Percentiles rank a stretch among this genome's conserved stretches.
Evolutionary conservation across 352 stramenopile species (phyloP).

Genomic region (Globisporangium lucens): DNA sequence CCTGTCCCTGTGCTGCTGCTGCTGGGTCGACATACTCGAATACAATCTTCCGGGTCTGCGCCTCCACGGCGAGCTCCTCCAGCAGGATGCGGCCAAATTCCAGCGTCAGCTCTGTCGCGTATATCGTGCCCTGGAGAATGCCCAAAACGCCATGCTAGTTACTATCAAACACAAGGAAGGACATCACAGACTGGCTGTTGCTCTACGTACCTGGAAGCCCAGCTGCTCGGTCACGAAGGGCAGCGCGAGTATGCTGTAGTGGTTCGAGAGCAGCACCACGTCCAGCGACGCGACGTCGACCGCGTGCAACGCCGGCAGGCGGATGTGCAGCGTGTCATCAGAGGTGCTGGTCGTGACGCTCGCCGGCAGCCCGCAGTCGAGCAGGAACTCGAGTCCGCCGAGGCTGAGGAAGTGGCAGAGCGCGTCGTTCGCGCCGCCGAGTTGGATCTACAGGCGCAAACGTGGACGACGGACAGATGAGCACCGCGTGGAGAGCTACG

Average conservation of each 20-base stretch:
- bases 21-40: conserved; percentile 18
- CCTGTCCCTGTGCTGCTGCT: background rate
- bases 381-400: conserved; percentile 72
- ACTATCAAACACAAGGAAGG: background rate
- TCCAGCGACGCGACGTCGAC: conserved; percentile 69
- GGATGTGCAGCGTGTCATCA: conserved; percentile 22
- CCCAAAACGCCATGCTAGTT: background rate
- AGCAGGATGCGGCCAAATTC: conserved; percentile 69
- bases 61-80: conserved; percentile 48
- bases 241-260: conserved; percentile 61
- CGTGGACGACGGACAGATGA: background rate
- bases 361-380: conserved; percentile 63
- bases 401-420: conserved; percentile 81
- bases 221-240: conserved; percentile 72
- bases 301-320: conserved; percentile 34
- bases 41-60: background rate
- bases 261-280: conserved; percentile 73
- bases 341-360: conserved; percentile 13
- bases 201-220: conserved; percentile 51
- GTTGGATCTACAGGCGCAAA: conserved; percentile 48
- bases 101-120: conserved; percentile 68
- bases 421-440: conserved; percentile 63
- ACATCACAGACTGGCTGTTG: too few species aligned
- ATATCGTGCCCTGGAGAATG: conserved; percentile 42
- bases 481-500: background rate